Base-by-base conservation (phyloP, 2,329 filamentous ascomycete species). In the Neodidymelliopsis sp. region DNA sequence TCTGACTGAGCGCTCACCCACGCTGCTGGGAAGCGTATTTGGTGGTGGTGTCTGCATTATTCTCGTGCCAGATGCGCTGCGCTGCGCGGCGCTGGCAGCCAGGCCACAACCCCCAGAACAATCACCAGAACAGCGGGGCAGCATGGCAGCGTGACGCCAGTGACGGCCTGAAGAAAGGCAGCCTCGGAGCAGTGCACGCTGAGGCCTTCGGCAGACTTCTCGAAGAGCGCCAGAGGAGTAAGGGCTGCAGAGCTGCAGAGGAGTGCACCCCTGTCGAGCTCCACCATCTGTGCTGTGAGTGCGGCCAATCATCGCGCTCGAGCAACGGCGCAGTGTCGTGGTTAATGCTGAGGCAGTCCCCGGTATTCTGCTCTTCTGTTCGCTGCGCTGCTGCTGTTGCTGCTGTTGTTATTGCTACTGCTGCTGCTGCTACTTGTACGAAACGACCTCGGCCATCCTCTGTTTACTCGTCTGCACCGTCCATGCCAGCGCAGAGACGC, bases 271-370 rank as follows among this genome's bases (percentile, higher is more conserved):
- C 56, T 55, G 58, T 57, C 43, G 27, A 28, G 49, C 49, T 62
- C 65, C 60, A 63, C 63, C 54, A 49, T 61, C 56, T 53, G 59
- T 59, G 55, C 62, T 52, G n/a, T n/a, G 62, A 29, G 16, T 37
- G 45, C 19, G 34, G 39, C 65, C 66, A 69, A 71, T 69, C 57
- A 63, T 53, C 53, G 51, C 25, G 49, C 45, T 39, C n/a, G 41
- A 54, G 57, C 54, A 53, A 49, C 54, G 56, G 40, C 54, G 53
- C 42, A 49, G 47, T 53, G 53, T 49, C 48, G 50, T 63, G 57
- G 58, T 67, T 68, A 65, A 70, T 67, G 62, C 60, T 65, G 53
- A 61, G 62, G 59, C 53, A 42, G 51, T 60, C 66, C 66, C 66
- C 62, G 54, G 48, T 49, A 28, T 48, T 56, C 56, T 59, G 50